These are phyloP conservation scores for Ambrosia trifida DNA, from an alignment of 129 eudicot species.

Conservation along the genomic window DNA sequence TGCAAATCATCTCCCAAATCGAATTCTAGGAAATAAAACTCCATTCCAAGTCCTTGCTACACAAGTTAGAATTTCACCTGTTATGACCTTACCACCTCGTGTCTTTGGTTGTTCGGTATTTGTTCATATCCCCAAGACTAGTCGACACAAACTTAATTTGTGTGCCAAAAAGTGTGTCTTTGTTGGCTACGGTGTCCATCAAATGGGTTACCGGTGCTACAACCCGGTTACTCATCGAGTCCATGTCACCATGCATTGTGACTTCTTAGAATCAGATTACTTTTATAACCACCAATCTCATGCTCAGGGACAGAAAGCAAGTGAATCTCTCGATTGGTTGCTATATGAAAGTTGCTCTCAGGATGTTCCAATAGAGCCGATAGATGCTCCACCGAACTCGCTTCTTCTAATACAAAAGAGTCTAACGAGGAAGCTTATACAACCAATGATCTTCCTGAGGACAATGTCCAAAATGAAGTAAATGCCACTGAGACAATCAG, in stretches of 20 bases:
- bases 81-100: not conserved
- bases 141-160: not conserved
- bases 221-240: slow-evolving; percentile 13
- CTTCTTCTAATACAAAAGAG: slow-evolving; percentile 3
- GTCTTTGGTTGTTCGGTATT: not conserved
- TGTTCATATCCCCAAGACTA: not conserved
- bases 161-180: slow-evolving; percentile 2
- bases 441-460: not conserved
- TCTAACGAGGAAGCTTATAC: not conserved
- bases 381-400: slow-evolving; percentile 7
- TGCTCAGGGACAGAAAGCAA: slow-evolving; percentile 21
- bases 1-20: not conserved
- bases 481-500: not conserved
- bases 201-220: slow-evolving; percentile 19
- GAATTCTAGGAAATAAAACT: not conserved
- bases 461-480: not conserved
- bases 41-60: not conserved
- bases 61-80: not conserved
- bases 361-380: not conserved
- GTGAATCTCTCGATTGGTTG: slow-evolving; percentile 24
- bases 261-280: slow-evolving; percentile 6
- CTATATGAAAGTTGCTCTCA: not conserved
- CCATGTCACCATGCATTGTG: slow-evolving; percentile 24
- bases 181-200: slow-evolving; percentile 19
- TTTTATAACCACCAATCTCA: slow-evolving; percentile 17